phyloP scores from a whole-genome alignment of 2,329 filamentous ascomycete genomes.

The Furcasterigmium sp. region DNA sequence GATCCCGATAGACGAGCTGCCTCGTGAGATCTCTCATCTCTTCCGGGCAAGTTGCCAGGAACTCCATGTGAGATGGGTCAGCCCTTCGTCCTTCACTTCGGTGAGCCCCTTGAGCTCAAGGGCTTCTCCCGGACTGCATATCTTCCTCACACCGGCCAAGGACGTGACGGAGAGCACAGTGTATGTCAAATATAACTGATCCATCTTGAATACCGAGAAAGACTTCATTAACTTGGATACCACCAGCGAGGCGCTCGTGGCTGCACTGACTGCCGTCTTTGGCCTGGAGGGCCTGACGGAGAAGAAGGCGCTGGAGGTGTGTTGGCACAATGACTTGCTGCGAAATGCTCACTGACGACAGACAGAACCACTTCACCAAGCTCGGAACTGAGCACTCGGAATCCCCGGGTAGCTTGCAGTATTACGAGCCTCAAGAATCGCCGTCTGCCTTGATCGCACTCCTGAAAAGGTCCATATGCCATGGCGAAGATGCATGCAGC shows the following conservation, averaged over 20 bases:
- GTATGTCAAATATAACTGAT: constrained; percentile 10
- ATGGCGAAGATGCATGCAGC: constrained; percentile 40
- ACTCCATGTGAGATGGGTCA: constrained; percentile 77
- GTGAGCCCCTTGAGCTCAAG: constrained; percentile 69
- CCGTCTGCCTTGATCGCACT: constrained; percentile 50
- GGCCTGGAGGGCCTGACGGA: neutral
- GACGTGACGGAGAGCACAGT: constrained; percentile 22
- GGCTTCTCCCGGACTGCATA: constrained; percentile 74
- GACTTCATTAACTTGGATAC: constrained; percentile 7
- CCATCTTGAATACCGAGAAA: neutral
- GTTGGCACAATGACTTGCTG: neutral
- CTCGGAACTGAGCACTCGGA: constrained; percentile 35
- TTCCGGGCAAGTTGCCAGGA: constrained; percentile 59
- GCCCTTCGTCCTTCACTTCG: constrained; percentile 48
- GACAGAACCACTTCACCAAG: constrained; percentile 42
- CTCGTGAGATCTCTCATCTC: constrained; percentile 56
- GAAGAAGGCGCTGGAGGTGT: neutral
- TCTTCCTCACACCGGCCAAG: constrained; percentile 62
- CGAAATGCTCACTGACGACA: neutral
- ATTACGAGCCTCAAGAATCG: constrained; percentile 59
- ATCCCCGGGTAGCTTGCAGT: constrained; percentile 56
- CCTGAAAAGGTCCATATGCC: constrained; percentile 44
- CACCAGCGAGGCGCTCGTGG: neutral
- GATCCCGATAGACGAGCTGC: constrained; percentile 67
- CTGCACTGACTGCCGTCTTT: neutral